Conservation (phyloP, 768 basidiomycete genomes). For the Tricholoma saponaceum region DNA sequence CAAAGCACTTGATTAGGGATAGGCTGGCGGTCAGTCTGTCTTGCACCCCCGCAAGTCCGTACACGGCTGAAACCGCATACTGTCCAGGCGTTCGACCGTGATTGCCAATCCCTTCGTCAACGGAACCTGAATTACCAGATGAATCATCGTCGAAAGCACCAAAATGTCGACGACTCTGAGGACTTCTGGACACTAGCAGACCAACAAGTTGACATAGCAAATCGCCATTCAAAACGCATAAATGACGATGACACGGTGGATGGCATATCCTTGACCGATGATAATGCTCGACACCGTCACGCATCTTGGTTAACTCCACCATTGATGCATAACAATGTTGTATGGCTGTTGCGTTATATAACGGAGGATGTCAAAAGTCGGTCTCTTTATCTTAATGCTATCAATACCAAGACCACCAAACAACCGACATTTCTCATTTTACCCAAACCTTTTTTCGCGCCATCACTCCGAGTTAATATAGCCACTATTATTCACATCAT, state of each 20-base stretch:
- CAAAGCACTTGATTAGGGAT: conserved; percentile 13
- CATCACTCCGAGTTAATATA: conserved; percentile 9
- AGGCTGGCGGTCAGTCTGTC: conserved; percentile 5
- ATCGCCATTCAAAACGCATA: neutral
- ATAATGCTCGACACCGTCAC: neutral
- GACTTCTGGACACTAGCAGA: neutral
- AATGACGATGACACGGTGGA: neutral
- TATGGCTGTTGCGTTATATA: conserved; percentile 12
- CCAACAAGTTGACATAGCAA: neutral
- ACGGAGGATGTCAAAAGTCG: conserved; percentile 5
- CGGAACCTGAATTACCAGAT: neutral
- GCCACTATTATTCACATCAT: conserved; percentile 9
- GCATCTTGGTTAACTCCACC: conserved; percentile 1
- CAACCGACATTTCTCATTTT: conserved; percentile 7
- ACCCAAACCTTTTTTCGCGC: conserved; percentile 17
- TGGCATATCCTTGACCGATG: neutral
- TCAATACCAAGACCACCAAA: conserved; percentile 1
- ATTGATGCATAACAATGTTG: conserved; percentile 6
- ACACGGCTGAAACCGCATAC: neutral
- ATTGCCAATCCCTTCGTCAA: neutral
- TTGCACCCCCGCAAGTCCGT: neutral
- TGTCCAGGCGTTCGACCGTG: neutral
- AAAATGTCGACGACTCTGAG: neutral
- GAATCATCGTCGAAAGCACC: neutral
- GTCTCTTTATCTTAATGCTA: conserved; percentile 12